These are phyloP conservation scores for Pythium pectinolyticum DNA, from an alignment of 352 stramenopile genomes.

Conservation along the genomic window DNA sequence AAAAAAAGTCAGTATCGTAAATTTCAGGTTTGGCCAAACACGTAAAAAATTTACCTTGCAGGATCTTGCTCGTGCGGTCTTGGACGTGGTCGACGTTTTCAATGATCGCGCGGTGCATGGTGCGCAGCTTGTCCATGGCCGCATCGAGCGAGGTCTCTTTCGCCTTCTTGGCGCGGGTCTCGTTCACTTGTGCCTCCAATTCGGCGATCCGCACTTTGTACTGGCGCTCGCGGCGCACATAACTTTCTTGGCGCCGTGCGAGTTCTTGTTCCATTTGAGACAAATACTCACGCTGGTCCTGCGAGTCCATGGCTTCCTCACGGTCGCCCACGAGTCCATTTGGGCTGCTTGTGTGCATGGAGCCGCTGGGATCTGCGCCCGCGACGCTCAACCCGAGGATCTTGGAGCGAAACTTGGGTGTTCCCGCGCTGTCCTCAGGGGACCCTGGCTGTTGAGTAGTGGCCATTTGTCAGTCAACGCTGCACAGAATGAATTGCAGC, in stretches of 20 bases:
- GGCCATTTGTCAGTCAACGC: no score
- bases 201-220: conserved; percentile 88
- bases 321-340: conserved; percentile 38
- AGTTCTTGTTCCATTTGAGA: conserved; percentile 65
- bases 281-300: conserved; percentile 49
- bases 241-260: conserved; percentile 72
- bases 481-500: no score
- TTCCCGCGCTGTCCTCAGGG: conserved; percentile 46
- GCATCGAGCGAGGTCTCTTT: conserved; percentile 67
- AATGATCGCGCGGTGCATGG: conserved; percentile 86
- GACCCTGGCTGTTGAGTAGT: conserved; percentile 23
- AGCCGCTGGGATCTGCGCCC: no score
- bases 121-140: conserved; percentile 78
- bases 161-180: conserved; percentile 71
- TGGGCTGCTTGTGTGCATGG: no score
- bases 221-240: conserved; percentile 83
- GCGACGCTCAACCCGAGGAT: conserved; percentile 51
- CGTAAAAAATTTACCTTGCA: conserved; percentile 43
- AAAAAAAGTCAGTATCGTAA: no score
- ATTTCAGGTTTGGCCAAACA: no score
- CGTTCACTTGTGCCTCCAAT: conserved; percentile 64
- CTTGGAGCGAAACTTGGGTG: conserved; percentile 54
- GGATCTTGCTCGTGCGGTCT: conserved; percentile 86
- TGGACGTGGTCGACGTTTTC: conserved; percentile 91
- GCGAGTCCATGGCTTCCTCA: conserved; percentile 31